Base-by-base conservation (phyloP, 371 early-diverging fungal genomes). In the Encephalitozoon hellem region DNA sequence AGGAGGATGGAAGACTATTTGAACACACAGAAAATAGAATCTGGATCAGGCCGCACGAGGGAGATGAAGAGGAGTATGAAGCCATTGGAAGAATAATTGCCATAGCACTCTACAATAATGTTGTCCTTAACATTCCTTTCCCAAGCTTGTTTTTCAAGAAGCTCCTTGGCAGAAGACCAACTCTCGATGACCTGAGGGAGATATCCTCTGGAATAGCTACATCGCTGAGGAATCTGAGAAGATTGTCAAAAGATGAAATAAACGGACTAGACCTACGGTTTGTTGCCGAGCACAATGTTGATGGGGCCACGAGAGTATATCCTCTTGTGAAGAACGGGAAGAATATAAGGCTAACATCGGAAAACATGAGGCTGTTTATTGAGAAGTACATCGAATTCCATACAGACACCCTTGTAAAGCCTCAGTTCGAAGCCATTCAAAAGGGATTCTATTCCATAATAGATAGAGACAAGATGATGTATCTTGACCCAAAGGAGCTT, bases 401-500 rank as follows among this genome's bases (percentile, higher is more conserved):
- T 41, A 87, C 91, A 2, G 89, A 89, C 70, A 86, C 87, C 30
- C 90, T 90, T 76, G 90, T 95, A 64, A 87, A 89, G 28, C 86
- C 89, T 9, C 94, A 91, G 74, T 92, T 94, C 82, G 83, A 88
- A 21, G 90, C 92, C 3, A 93, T 95, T 78, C 88, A 88, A 82
- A 88, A 90, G 64, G 96, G 96, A 0, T 93, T 97, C 76, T 88
- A 90, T 77, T 86, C 89, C 8, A 90, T 93, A 18, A 93, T 94
- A 82, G 89, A 52, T 90, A 39, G 38, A 4, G 64, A 75, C 4
- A 68, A 76, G 28, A 23, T 86, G 21, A 15, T n/a, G 38, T 72
- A 64, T 52, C 65, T 86, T 6, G 66, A 80, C 30, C 92, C 94
- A 0, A 91, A 91, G 79, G 97, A 97, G 82, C 88, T 96, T 23